These are phyloP conservation scores for Saccharomycopsis fibuligera DNA, from an alignment of 805 yeast genomes.

Conservation along the genomic window DNA sequence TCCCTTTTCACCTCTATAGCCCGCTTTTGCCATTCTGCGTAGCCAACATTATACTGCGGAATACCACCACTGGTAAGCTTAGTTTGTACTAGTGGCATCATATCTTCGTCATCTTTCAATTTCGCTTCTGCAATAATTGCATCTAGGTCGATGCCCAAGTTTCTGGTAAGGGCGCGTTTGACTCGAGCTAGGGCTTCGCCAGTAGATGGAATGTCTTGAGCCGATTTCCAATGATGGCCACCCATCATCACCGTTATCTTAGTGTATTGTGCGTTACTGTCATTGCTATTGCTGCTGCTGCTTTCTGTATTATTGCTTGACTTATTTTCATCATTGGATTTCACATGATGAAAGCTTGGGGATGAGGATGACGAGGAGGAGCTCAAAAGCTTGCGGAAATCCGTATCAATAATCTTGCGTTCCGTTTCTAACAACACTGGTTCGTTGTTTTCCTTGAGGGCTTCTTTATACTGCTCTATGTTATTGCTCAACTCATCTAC, in stretches of 20 bases:
- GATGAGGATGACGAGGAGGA: neutral
- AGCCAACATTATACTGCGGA: slow-evolving; percentile 78
- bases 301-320: neutral
- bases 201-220: slow-evolving; percentile 22
- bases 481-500: slow-evolving; percentile 22
- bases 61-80: slow-evolving; percentile 39
- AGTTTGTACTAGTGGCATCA: slow-evolving; percentile 2
- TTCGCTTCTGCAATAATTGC: slow-evolving; percentile 24
- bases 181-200: slow-evolving; percentile 29
- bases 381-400: neutral
- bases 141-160: slow-evolving; percentile 32
- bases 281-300: too few species aligned
- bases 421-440: neutral
- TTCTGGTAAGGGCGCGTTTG: slow-evolving; percentile 33
- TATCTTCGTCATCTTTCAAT: too few species aligned
- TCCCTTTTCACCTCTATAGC: slow-evolving; percentile 20
- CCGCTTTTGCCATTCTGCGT: slow-evolving; percentile 34
- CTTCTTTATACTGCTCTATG: slow-evolving; percentile 24
- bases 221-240: slow-evolving; percentile 52
- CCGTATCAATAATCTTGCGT: neutral
- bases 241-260: slow-evolving; percentile 89
- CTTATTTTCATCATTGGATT: neutral
- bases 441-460: neutral
- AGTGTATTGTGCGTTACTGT: slow-evolving; percentile 36
- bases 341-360: too few species aligned